Conservation (phyloP, 2,329 filamentous ascomycete species). For the Trichoderma sp. region DNA sequence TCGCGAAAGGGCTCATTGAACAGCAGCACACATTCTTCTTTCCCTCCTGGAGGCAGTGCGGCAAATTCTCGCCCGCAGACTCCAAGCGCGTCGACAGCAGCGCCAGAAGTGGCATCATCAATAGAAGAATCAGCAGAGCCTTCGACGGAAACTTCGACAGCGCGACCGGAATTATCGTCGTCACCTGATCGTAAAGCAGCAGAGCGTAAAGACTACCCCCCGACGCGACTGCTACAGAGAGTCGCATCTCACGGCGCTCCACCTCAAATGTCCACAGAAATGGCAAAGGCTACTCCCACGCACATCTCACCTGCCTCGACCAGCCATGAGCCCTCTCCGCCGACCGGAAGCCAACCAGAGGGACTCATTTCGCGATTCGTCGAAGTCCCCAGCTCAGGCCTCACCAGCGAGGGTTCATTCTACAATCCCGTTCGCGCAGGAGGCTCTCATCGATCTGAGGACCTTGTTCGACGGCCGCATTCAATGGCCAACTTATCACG, state of each 20-base stretch:
- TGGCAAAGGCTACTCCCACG: slow-evolving; percentile 47
- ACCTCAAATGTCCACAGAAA: slow-evolving; percentile 66
- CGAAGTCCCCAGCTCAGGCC: slow-evolving; percentile 53
- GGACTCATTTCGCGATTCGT: slow-evolving; percentile 65
- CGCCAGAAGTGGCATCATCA: slow-evolving; percentile 32
- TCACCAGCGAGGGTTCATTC: slow-evolving; percentile 57
- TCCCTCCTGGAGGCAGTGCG: slow-evolving; percentile 44
- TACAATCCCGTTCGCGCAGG: slow-evolving; percentile 44
- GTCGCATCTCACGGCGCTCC: slow-evolving; percentile 64
- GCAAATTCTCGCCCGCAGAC: slow-evolving; percentile 44
- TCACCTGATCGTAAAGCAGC: slow-evolving; percentile 38
- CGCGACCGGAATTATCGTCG: slow-evolving; percentile 29
- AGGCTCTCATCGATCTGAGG: slow-evolving; percentile 40
- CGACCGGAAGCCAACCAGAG: slow-evolving; percentile 45
- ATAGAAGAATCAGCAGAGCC: neutral
- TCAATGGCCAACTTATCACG: slow-evolving; percentile 47
- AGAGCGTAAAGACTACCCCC: slow-evolving; percentile 67
- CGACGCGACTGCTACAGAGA: slow-evolving; percentile 68
- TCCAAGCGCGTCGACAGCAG: slow-evolving; percentile 36
- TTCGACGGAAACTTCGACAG: neutral
- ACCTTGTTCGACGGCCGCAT: slow-evolving; percentile 46
- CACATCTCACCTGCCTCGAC: slow-evolving; percentile 42
- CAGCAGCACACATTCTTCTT: slow-evolving; percentile 54
- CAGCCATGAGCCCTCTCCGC: slow-evolving; percentile 37
- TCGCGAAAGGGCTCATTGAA: slow-evolving; percentile 53